Conservation (phyloP, 2,329 filamentous ascomycete species). For the Dactylonectria estremocensis region DNA sequence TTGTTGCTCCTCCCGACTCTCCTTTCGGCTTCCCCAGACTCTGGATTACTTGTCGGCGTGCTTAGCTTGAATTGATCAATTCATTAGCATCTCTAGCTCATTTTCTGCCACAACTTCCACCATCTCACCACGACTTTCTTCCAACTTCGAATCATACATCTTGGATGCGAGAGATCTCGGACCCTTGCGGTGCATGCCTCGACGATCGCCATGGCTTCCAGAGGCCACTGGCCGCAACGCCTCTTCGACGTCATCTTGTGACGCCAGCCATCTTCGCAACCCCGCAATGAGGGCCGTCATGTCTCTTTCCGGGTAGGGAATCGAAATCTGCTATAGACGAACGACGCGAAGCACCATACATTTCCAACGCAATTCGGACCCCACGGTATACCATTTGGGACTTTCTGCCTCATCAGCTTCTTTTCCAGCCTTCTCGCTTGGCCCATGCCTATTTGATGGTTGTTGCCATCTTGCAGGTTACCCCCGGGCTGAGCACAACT, state of each 20-base stretch:
- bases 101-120: not conserved
- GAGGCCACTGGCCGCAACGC: not conserved
- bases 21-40: not conserved
- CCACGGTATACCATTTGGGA: not conserved
- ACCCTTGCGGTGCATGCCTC: too few species aligned
- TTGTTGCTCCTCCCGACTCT: not conserved
- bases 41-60: not conserved
- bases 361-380: not conserved
- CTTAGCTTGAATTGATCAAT: not conserved
- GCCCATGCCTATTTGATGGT: slow-evolving; percentile 21
- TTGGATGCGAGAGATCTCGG: not conserved
- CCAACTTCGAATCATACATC: not conserved
- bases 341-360: not conserved
- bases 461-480: slow-evolving; percentile 7
- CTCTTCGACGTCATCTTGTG: not conserved
- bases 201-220: not conserved
- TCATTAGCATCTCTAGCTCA: not conserved
- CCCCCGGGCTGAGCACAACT: not conserved
- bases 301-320: not conserved
- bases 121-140: not conserved
- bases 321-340: not conserved
- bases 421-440: slow-evolving; percentile 14
- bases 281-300: not conserved
- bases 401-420: slow-evolving; percentile 16
- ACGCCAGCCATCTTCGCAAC: not conserved